Evolutionary conservation across 2,329 filamentous ascomycete species (phyloP).

Genomic region (Capronia coronata): DNA sequence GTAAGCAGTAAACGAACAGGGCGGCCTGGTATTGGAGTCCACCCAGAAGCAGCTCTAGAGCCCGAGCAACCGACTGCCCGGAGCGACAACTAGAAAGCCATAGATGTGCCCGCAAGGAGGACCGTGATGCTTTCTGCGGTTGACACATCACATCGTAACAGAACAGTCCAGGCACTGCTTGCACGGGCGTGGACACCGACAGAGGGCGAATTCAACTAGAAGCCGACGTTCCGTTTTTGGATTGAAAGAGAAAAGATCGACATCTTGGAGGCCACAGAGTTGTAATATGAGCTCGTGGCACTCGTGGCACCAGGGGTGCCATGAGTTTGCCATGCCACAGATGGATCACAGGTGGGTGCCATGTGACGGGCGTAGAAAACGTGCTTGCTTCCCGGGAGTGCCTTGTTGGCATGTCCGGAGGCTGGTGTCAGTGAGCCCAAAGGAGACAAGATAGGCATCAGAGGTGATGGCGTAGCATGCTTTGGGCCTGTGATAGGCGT

Average conservation of each 20-base stretch:
- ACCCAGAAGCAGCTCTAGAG: no score
- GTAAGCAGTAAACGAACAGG: no score
- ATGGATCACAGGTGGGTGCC: background rate
- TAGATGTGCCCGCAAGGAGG: no score
- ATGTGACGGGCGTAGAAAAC: constrained; percentile 1
- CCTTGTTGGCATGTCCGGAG: background rate
- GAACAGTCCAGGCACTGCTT: no score
- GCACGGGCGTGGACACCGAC: background rate
- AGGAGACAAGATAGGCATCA: constrained; percentile 6
- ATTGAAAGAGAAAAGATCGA: background rate
- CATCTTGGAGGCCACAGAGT: background rate
- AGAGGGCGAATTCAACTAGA: background rate
- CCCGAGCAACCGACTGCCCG: no score
- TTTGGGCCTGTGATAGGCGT: constrained; percentile 2
- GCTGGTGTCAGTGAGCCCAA: constrained; percentile 1
- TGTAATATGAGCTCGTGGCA: no score
- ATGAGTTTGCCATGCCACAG: constrained; percentile 2
- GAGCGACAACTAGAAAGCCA: no score
- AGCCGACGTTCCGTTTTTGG: background rate
- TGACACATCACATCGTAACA: no score
- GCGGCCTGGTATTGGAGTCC: no score
- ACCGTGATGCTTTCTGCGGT: no score
- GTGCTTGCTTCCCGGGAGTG: background rate
- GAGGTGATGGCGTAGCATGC: constrained; percentile 3
- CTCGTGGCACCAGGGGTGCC: constrained; percentile 3